Percentiles rank a stretch among this genome's conserved stretches.
phyloP scores from a whole-genome alignment of 306 rosid species.

The Spatholobus suberectus region DNA sequence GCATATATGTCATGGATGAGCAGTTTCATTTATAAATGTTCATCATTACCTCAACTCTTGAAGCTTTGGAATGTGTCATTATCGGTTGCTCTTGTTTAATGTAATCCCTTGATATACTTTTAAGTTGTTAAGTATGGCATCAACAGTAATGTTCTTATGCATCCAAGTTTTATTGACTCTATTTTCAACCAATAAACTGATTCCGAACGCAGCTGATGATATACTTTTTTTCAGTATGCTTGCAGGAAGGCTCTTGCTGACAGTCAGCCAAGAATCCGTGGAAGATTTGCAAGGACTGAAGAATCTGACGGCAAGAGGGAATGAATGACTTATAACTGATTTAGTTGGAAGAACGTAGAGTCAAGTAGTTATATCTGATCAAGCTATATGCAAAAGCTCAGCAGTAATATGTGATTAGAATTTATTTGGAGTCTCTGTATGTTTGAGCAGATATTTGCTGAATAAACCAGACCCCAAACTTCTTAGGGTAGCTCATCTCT shows the following conservation, averaged over 20 bases:
- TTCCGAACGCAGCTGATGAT: slow-evolving; percentile 23
- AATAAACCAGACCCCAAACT: slow-evolving; percentile 45
- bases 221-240: slow-evolving; percentile 69
- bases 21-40: neutral
- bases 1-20: neutral
- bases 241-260: slow-evolving; percentile 99
- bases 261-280: slow-evolving; percentile 97
- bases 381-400: slow-evolving; percentile 41
- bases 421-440: slow-evolving; percentile 23
- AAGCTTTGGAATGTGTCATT: neutral
- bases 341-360: slow-evolving; percentile 44
- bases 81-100: neutral
- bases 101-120: neutral
- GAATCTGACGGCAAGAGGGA: slow-evolving; percentile 70
- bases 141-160: neutral
- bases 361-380: slow-evolving; percentile 49
- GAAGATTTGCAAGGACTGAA: slow-evolving; percentile 96
- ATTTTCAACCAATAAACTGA: slow-evolving; percentile 3
- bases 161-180: neutral
- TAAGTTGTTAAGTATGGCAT: neutral
- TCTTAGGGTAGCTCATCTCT: slow-evolving; percentile 44
- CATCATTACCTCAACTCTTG: neutral
- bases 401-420: slow-evolving; percentile 33
- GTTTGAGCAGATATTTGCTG: slow-evolving; percentile 41
- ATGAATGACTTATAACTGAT: slow-evolving; percentile 45